Evolutionary conservation across 495 filamentous ascomycete genomes (phyloP).

Genomic region (Talaromyces adpressus): DNA sequence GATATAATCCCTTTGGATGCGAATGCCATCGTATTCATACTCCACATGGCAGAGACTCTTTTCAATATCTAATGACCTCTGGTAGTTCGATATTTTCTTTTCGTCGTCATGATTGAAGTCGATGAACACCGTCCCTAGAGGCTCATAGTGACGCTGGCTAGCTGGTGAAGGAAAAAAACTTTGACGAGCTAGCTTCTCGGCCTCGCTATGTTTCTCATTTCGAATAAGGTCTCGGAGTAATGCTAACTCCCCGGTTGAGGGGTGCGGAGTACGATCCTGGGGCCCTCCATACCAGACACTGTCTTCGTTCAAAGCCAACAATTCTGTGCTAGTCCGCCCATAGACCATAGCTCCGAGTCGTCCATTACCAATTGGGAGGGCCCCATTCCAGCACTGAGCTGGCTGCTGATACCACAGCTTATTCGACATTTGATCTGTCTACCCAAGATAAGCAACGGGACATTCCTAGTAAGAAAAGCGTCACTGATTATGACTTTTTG

Average conservation of each 20-base stretch:
- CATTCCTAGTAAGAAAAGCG: not conserved
- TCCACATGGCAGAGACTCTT: slow-evolving; percentile 27
- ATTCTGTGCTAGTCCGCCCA: slow-evolving; percentile 36
- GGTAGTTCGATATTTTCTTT: slow-evolving; percentile 27
- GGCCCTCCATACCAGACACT: slow-evolving; percentile 45
- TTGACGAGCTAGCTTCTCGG: slow-evolving; percentile 29
- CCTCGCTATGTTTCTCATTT: slow-evolving; percentile 30
- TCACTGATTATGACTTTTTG: not conserved
- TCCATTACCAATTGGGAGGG: slow-evolving; percentile 45
- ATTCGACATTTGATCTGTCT: not conserved
- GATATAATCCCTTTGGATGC: slow-evolving; percentile 27
- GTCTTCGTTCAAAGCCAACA: slow-evolving; percentile 47
- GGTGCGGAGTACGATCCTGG: slow-evolving; percentile 35
- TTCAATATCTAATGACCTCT: slow-evolving; percentile 35
- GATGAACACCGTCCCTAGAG: slow-evolving; percentile 36
- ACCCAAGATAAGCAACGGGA: not conserved
- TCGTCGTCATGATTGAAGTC: slow-evolving; percentile 32
- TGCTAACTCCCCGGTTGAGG: slow-evolving; percentile 27
- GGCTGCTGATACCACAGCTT: slow-evolving; percentile 27
- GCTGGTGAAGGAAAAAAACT: slow-evolving; percentile 39
- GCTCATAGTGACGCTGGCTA: slow-evolving; percentile 39
- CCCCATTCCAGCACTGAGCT: slow-evolving; percentile 18
- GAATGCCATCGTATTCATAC: slow-evolving; percentile 27
- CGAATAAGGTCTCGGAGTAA: slow-evolving; percentile 33
- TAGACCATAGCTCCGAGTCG: slow-evolving; percentile 44